Base-by-base conservation (phyloP, 2,329 filamentous ascomycete genomes). In the Diplodia sapinea region DNA sequence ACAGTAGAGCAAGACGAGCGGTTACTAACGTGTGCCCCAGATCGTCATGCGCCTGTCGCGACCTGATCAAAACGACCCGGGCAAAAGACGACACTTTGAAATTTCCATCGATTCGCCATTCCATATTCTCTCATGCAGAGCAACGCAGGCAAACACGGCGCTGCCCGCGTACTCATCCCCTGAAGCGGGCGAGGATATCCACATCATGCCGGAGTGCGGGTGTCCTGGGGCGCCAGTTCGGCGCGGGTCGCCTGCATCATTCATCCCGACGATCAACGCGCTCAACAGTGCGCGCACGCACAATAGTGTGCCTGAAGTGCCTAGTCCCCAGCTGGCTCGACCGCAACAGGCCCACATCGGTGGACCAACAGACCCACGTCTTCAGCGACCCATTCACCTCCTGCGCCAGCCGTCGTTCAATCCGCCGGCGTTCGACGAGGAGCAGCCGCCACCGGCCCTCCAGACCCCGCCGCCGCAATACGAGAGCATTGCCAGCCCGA, bases 31-130 rank as follows among this genome's bases (percentile, higher is more conserved):
- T 55, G 20, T 40, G 43, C 17, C n/a, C 40, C 70, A 94, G 92
- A 93, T 97, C 74, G 93, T 97, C 69, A 92, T 97, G 88, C 90
- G 94, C 64, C 89, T 97, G 56, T 97, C 93, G 36, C 93, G 92
- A 73, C 83, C 91, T 15, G 94, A 97, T 73, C 86, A 89, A 49
- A 88, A 89, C 12, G 91, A 96, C 73, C 89, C 93, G 0, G 84
- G 83, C 0, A 94, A 94, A 75, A 88, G 93, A 70, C 87, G 93
- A 40, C 94, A 97, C 76, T 97, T 96, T 72, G 94, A 97, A 78
- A 97, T 97, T 73, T 96, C 93, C 72, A 97, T 97, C 73, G 94
- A 97, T 79, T 97, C 93, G 1, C 94, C 94, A 0, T 94, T 97
- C 76, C 94, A 94, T 70, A 92, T 97, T 55, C 89, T 97, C 57